These are phyloP conservation scores for Termitomyces sp. DNA, from an alignment of 768 basidiomycete species.

Conservation along the genomic window DNA sequence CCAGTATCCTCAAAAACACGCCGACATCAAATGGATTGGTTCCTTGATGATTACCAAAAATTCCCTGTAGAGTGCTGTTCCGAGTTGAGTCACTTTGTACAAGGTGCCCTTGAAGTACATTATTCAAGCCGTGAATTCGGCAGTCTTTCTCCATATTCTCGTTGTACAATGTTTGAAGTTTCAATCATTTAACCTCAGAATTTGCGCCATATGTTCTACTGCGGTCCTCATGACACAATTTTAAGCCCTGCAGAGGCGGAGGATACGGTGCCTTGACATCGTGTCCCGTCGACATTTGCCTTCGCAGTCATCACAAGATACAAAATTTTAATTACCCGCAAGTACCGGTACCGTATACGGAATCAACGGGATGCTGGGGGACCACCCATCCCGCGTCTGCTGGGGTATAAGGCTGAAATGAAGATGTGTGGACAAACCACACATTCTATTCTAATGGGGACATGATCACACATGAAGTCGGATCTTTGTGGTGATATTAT, in stretches of 20 bases:
- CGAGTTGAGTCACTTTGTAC: neutral
- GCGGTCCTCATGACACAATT: neutral
- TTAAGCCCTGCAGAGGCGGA: neutral
- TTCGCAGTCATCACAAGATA: neutral
- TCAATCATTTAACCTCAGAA: neutral
- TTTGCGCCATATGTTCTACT: neutral
- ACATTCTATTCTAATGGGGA: neutral
- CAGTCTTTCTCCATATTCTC: neutral
- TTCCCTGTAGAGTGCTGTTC: neutral
- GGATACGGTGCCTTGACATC: neutral
- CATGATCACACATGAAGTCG: neutral
- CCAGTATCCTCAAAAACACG: neutral
- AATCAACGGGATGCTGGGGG: constrained; percentile 5
- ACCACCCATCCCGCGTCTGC: neutral
- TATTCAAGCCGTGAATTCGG: neutral
- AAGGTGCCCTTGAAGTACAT: neutral
- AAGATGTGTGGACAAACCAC: neutral
- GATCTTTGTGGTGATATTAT: neutral
- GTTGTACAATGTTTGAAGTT: neutral
- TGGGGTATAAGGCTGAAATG: neutral
- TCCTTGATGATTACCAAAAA: neutral
- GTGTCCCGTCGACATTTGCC: neutral
- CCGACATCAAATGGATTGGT: neutral
- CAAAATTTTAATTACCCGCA: neutral
- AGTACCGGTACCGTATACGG: constrained; percentile 7